phyloP scores from a whole-genome alignment of 129 eudicot species.

The sunflower (Helianthus annuus) region DNA sequence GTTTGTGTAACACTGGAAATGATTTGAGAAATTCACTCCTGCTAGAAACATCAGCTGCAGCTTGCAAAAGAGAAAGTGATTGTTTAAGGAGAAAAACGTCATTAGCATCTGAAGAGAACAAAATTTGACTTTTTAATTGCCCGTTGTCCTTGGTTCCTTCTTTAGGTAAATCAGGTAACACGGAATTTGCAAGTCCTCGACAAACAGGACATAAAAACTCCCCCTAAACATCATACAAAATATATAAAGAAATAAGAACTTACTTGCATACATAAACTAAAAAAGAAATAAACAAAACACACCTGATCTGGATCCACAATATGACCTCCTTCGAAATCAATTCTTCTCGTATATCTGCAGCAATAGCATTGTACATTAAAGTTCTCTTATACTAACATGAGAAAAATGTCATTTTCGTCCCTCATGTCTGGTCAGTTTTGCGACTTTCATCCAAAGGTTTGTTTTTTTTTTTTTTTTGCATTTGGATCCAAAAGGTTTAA shows the following conservation, averaged over 20 bases:
- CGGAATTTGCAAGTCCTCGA: slow-evolving; percentile 90
- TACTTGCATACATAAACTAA: slow-evolving; percentile 1
- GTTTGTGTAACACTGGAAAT: slow-evolving; percentile 46
- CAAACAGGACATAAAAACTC: slow-evolving; percentile 96
- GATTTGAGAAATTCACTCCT: slow-evolving; percentile 46
- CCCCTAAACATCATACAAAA: slow-evolving; percentile 52
- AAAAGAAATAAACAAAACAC: not conserved
- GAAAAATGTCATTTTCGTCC: too few relatives aligned
- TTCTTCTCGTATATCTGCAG: slow-evolving; percentile 73
- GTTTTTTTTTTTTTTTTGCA: too few relatives aligned
- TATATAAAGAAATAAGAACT: not conserved
- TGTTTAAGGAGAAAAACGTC: slow-evolving; percentile 46
- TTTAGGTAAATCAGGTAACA: slow-evolving; percentile 62
- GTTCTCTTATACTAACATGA: not conserved
- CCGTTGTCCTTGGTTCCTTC: slow-evolving; percentile 37
- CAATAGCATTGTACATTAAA: not conserved
- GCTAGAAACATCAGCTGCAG: slow-evolving; percentile 65
- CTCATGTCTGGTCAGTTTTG: too few relatives aligned
- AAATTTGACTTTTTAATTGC: slow-evolving; percentile 23
- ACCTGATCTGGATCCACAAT: slow-evolving; percentile 99
- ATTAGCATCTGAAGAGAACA: slow-evolving; percentile 25
- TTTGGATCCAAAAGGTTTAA: too few relatives aligned
- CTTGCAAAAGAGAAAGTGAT: slow-evolving; percentile 64
- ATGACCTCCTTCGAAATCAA: slow-evolving; percentile 92
- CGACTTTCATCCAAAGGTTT: too few relatives aligned